Evolutionary conservation across 352 stramenopile genomes (phyloP).

Genomic region (Achlya hypogyna): DNA sequence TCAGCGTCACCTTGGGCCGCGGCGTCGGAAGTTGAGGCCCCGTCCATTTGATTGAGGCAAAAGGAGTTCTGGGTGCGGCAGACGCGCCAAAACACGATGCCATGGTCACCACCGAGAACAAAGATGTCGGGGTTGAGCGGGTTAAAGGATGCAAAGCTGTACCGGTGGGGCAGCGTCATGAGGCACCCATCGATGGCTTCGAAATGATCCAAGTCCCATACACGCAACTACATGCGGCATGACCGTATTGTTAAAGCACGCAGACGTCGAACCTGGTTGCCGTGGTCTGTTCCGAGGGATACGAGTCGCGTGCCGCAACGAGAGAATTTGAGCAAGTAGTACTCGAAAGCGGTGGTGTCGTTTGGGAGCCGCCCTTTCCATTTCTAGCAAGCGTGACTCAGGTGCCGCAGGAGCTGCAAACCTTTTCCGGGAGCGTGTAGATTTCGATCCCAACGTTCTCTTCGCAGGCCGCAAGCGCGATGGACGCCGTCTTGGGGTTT

Average conservation of each 20-base stretch:
- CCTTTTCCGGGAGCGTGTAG: conserved; percentile 68
- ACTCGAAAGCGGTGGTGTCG: conserved; percentile 37
- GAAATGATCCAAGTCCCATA: conserved; percentile 54
- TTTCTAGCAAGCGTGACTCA: not conserved
- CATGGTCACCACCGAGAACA: conserved; percentile 46
- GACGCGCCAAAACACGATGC: conserved; percentile 62
- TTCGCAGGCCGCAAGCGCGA: conserved; percentile 48
- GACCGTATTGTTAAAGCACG: not conserved
- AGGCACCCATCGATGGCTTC: conserved; percentile 41
- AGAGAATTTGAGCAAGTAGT: conserved; percentile 57
- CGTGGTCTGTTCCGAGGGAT: conserved; percentile 31
- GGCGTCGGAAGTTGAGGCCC: not conserved
- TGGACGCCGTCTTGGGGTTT: conserved; percentile 43
- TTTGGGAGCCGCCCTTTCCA: not conserved
- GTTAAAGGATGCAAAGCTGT: conserved; percentile 61
- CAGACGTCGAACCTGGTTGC: conserved; percentile 7
- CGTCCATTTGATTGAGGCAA: conserved; percentile 23
- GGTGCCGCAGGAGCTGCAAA: not conserved
- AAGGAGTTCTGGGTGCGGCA: conserved; percentile 30
- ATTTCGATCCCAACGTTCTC: conserved; percentile 45
- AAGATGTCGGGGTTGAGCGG: conserved; percentile 49
- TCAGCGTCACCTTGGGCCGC: not conserved
- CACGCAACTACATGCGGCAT: conserved; percentile 21
- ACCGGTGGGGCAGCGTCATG: conserved; percentile 24
- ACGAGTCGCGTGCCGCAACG: conserved; percentile 49